Percentiles rank a stretch among this genome's conserved stretches.
Evolutionary conservation across 2,329 filamentous ascomycete genomes (phyloP).

Genomic region (Drechslerella stenobrocha): DNA sequence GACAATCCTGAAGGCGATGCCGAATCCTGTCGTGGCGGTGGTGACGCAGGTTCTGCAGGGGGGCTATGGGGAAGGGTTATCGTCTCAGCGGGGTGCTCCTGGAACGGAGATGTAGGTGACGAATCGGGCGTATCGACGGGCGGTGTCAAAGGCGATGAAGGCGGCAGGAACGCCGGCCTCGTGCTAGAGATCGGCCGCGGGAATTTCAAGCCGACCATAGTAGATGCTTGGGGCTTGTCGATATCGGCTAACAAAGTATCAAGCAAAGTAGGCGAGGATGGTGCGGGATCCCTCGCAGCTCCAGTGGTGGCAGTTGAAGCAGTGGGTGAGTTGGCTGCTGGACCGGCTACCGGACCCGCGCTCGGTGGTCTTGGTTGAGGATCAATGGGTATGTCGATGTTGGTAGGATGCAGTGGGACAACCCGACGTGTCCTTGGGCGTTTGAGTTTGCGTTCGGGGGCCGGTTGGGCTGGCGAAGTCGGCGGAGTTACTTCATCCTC

Average conservation of each 20-base stretch:
- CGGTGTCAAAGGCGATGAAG: constrained; percentile 35
- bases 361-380: constrained; percentile 54
- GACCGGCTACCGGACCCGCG: constrained; percentile 56
- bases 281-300: constrained; percentile 18
- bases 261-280: constrained; percentile 40
- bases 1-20: constrained; percentile 70
- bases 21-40: constrained; percentile 57
- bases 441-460: constrained; percentile 79
- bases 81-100: constrained; percentile 25
- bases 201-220: constrained; percentile 34
- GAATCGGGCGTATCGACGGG: constrained; percentile 40
- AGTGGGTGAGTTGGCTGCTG: constrained; percentile 28
- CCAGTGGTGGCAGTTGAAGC: no score
- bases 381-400: constrained; percentile 56
- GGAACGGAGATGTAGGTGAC: constrained; percentile 26
- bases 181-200: constrained; percentile 37
- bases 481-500: constrained; percentile 66
- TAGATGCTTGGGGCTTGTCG: constrained; percentile 36
- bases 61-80: constrained; percentile 53
- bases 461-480: constrained; percentile 31
- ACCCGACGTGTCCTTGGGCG: constrained; percentile 77
- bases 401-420: constrained; percentile 59
- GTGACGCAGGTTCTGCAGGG: constrained; percentile 55
- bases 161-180: constrained; percentile 22
- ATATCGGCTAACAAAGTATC: constrained; percentile 45